Evolutionary conservation across 2,329 filamentous ascomycete genomes (phyloP).

Genomic region (Ploettnerulaceae sp.): DNA sequence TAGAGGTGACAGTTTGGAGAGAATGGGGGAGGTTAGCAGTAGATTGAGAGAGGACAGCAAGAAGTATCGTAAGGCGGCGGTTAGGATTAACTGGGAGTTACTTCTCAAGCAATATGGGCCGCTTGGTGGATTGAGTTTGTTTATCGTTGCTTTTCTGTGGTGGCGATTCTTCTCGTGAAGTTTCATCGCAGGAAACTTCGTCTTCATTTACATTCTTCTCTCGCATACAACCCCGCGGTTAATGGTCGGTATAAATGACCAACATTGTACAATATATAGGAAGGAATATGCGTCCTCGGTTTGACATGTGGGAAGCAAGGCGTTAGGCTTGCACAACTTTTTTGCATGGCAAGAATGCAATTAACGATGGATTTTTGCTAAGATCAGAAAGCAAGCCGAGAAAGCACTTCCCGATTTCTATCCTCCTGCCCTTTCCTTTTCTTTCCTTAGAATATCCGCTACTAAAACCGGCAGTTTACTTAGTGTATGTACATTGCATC

Average conservation of each 20-base stretch:
- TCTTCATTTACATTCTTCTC: not conserved
- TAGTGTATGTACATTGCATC: no score
- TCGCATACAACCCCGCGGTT: not conserved
- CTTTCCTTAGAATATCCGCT: no score
- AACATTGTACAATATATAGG: not conserved
- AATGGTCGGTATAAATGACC: not conserved
- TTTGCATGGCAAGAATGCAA: no score
- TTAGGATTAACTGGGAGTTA: conserved; percentile 97
- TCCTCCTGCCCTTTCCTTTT: no score
- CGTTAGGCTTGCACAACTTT: not conserved
- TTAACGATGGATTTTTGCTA: no score
- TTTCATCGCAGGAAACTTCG: not conserved
- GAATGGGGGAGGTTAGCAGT: conserved; percentile 93
- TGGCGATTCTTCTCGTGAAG: conserved; percentile 14
- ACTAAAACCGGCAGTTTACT: no score
- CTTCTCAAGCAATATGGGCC: conserved; percentile 95
- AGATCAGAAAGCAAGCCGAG: no score
- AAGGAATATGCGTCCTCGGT: not conserved
- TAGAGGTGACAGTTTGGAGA: conserved; percentile 85
- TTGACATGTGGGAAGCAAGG: not conserved
- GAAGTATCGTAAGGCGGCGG: conserved; percentile 89
- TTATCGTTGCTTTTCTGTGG: conserved; percentile 9
- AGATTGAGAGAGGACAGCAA: conserved; percentile 85
- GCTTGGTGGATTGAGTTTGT: conserved; percentile 51
- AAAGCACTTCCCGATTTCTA: no score